phyloP scores from a whole-genome alignment of 2,329 filamentous ascomycete species.

The Lecanosticta acicola region DNA sequence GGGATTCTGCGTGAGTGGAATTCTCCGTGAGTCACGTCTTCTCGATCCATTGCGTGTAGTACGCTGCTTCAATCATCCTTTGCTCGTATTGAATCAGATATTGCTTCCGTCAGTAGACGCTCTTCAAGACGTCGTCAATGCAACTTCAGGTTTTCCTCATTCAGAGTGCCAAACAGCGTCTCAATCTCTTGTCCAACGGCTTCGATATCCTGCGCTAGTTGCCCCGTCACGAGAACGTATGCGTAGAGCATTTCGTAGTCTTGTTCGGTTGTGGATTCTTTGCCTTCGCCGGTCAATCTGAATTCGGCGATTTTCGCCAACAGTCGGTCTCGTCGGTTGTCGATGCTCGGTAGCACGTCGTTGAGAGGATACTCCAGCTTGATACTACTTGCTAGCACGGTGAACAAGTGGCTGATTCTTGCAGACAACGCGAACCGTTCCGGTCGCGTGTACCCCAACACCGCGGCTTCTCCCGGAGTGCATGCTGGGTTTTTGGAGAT shows the following conservation, averaged over 20 bases:
- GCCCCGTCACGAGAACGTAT: conserved; percentile 64
- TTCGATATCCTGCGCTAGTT: conserved; percentile 30
- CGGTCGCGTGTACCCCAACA: conserved; percentile 70
- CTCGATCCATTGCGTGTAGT: too few relatives aligned
- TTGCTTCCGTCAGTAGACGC: too few relatives aligned
- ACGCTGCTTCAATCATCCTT: too few relatives aligned
- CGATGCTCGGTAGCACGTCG: conserved; percentile 78
- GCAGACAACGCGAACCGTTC: conserved; percentile 79
- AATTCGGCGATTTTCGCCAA: conserved; percentile 86
- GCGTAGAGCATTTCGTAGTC: conserved; percentile 93
- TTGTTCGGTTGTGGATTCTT: conserved; percentile 55
- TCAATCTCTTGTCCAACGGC: conserved; percentile 36
- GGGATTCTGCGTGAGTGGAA: too few relatives aligned
- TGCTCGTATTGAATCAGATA: too few relatives aligned
- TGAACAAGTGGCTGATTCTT: conserved; percentile 81
- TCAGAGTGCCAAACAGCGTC: conserved; percentile 55
- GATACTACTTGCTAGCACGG: conserved; percentile 83
- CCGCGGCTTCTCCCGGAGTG: conserved; percentile 71
- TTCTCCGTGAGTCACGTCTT: too few relatives aligned
- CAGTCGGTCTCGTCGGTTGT: conserved; percentile 72
- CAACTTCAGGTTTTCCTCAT: conserved; percentile 54
- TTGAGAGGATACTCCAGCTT: conserved; percentile 92
- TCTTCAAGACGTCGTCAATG: too few relatives aligned
- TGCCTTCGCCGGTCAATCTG: conserved; percentile 58
- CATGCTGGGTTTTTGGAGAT: conserved; percentile 72